Evolutionary conservation across 208 protist species (phyloP), one percentile per base, ranked within the genome.

Genomic region (Angomonas ambiguus): DNA sequence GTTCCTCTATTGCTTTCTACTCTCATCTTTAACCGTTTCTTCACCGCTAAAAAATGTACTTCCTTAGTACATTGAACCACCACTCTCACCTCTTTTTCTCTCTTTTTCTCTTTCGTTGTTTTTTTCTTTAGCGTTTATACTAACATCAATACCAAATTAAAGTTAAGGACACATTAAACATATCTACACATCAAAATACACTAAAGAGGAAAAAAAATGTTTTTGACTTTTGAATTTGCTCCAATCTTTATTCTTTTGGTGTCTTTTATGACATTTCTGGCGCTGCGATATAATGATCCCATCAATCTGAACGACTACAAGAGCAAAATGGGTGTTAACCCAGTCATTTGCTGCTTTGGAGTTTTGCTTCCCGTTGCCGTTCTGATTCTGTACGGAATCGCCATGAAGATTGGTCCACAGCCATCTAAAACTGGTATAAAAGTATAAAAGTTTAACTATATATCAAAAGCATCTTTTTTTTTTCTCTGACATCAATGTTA

Each of bases 161-260:
- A n/a, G n/a, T n/a, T n/a, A n/a, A n/a, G n/a, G n/a, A n/a, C n/a
- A n/a, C n/a, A n/a, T 45, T 32, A 2, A 11, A 63, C 58, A 3
- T 31, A 41, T 42, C 1, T 32, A 58, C 33, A 34, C 28, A 4
- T 31, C 41, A 20, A 58, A 31, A 8, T 18, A 1, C 16, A 68
- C 2, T 35, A n/a, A 31, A 16, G 27, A 22, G 41, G 10, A 57
- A 27, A 22, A 24, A 42, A 34, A 30, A 93, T 90, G 84, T 86
- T 93, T 63, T 80, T 93, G 67, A 88, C 82, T n/a, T 82, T 77
- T 56, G 62, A 51, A 24, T 71, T 83, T n/a, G 62, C 77, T 10
- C 80, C 80, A 24, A 51, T 93, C 41, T 91, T 79, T 73, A 68
- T 73, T 35, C 28, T 74, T 1, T 31, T 83, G n/a, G 65, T 89